Evolutionary conservation across 805 yeast genomes (phyloP), one percentile per base, ranked within the genome.

Genomic region (Yamadazyma laniorum): DNA sequence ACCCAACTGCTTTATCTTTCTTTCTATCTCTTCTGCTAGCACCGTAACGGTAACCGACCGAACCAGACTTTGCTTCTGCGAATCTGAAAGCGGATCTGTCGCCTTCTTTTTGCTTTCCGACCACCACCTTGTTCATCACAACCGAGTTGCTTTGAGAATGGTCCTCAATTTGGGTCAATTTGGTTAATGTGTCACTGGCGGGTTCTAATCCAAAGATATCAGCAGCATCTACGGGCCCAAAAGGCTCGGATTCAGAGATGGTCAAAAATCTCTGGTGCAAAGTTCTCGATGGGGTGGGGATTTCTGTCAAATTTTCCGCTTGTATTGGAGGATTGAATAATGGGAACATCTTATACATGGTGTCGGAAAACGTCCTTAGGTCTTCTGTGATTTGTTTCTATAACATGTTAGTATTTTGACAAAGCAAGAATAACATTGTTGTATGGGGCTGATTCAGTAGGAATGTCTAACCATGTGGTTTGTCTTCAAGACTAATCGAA

Each of bases 151-250:
- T 22, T 3, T n/a, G 11, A 33, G 61, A 58, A 13, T 63, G 61
- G 33, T 73, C 77, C 34, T 79, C 79, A 31, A 74, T 67, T 49
- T 78, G 74, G 9, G 86, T 72, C 45, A 90, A 72, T 58, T 77
- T 79, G 51, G 80, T 78, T 50, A 90, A 72, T 3, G 93, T 85
- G 25, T 72, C 79, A 33, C 79, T 76, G 19, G 98, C 97, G n/a
- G 96, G 95, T 58, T 86, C 90, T 47, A 91, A 72, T 29, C 75
- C 89, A 47, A 87, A 77, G 27, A 84, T 76, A 40, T 79, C 70
- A 34, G 99, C 96, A 11, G 99, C 97, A 56, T 93, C 98, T 5
- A 89, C 74, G 4, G 97, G 95, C 5, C 96, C 96, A 58, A 91
- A 90, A 7, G 96, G 95, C 66, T 89, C 95, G 18, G 89, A 81